These are phyloP conservation scores for Euphorbia corollata DNA, from an alignment of 441 rosid species.

Conservation along the genomic window DNA sequence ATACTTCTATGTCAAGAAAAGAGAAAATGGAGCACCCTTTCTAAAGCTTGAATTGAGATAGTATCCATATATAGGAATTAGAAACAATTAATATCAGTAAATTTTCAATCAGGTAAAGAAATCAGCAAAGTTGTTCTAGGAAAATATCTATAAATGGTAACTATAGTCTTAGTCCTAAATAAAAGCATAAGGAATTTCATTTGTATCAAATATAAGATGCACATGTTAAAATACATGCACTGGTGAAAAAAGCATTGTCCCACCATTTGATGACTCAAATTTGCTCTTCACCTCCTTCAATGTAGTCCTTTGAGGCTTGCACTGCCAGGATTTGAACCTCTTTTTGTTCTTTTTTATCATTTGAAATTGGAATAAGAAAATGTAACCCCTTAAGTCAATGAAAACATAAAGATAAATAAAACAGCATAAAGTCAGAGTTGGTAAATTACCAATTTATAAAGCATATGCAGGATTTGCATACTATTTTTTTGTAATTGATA, in stretches of 20 bases:
- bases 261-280: too few relatives aligned
- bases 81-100: too few relatives aligned
- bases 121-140: too few relatives aligned
- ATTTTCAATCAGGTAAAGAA: too few relatives aligned
- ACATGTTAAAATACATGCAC: conserved; percentile 41
- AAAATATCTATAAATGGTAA: too few relatives aligned
- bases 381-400: background rate
- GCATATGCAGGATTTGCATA: background rate
- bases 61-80: too few relatives aligned
- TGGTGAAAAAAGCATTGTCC: conserved; percentile 94
- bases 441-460: background rate
- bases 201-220: conserved; percentile 1
- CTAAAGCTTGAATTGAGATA: conserved; percentile 68
- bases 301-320: conserved; percentile 18
- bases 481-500: background rate
- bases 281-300: conserved; percentile 26
- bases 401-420: background rate
- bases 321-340: conserved; percentile 24
- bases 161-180: too few relatives aligned
- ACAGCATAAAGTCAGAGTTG: background rate
- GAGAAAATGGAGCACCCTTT: conserved; percentile 85
- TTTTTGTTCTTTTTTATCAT: conserved; percentile 29
- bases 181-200: too few relatives aligned
- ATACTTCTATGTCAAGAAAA: conserved; percentile 51
- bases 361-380: conserved; percentile 26